Base-by-base conservation (phyloP, 1,139 yeast species). In the Taiozyma sp. region DNA sequence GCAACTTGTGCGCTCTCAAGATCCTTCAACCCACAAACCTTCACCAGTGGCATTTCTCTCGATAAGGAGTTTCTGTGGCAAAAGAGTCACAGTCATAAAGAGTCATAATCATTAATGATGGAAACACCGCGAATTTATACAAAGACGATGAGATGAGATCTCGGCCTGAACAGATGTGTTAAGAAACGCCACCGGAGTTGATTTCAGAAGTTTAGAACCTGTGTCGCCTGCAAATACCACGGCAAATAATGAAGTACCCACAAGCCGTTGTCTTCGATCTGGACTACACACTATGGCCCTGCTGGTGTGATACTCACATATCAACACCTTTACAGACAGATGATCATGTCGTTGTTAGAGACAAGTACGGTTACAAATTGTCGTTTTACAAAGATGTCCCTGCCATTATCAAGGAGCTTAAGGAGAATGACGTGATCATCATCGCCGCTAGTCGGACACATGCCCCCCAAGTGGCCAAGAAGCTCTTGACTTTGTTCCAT, bases 1-100 rank as follows among this genome's bases (percentile, higher is more conserved):
- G 97, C 97, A 4, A 63, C 65, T 35, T 68, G 56, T 0, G 97
- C 98, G 1, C 89, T 88, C 45, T 81, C 86, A 0, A 69, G 65
- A 3, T 85, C 75, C 59, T 79, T 79, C 28, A 91, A 64, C 0
- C 99, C 99, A 67, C 99, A 93, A 3, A 91, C 82, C 65, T 93
- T 93, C 19, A 87, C 66, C 10, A 68, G 4, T 7, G 57, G 19
- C 19, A 19, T 19, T 2, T 19, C 19, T 19, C 19, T 19, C 19
- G 19, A 19, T 19, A 19, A 19, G 19, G 3, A 19, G 19, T 19
- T 19, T 19, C 19, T 19, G 19, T 19, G 19, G 19, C 19, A 19
- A 19, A 19, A 19, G 3, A 19, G 19, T 19, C 19, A 19, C 19
- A 19, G 19, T 19, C 19, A 19, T 19, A 19, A 19, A 19, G 19